A percentile compares a stretch with the other conserved stretches of the same genome.
Conservation (phyloP, 495 filamentous ascomycete genomes). For the Podospora sp. region DNA sequence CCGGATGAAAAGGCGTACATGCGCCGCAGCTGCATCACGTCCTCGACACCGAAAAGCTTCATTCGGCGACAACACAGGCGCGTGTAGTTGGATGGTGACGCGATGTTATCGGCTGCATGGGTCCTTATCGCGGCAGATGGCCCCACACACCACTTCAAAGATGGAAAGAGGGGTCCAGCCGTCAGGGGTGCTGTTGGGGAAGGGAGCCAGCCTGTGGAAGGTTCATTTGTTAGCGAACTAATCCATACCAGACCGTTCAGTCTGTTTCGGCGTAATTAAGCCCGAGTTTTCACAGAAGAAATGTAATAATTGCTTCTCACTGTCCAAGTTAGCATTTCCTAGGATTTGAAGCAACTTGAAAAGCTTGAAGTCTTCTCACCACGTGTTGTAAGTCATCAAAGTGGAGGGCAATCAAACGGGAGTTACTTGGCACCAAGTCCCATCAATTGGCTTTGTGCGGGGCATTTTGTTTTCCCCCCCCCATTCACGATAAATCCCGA, state of each 20-base stretch:
- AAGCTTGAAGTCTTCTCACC: too few species aligned
- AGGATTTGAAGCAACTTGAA: too few species aligned
- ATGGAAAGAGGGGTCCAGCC: background rate
- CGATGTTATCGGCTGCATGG: background rate
- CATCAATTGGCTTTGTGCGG: background rate
- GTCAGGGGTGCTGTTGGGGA: background rate
- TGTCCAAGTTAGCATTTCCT: too few species aligned
- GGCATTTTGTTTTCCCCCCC: background rate
- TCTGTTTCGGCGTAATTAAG: too few species aligned
- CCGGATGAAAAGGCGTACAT: background rate
- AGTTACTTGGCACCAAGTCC: background rate
- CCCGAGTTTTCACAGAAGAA: too few species aligned
- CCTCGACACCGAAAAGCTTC: background rate
- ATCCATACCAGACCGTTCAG: too few species aligned
- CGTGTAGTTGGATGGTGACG: constrained; percentile 6
- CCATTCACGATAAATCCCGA: constrained; percentile 11
- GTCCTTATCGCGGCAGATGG: background rate
- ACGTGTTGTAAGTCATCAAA: too few species aligned
- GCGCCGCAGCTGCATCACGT: background rate
- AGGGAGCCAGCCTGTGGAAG: background rate
- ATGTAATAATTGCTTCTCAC: too few species aligned
- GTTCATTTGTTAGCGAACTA: too few species aligned
- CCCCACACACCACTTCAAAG: background rate
- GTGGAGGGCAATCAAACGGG: too few species aligned
- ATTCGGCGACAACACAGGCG: background rate